A percentile compares a stretch with the other conserved stretches of the same genome.
phyloP scores from a whole-genome alignment of 257 asterid genomes.

The Eustoma russellianum region DNA sequence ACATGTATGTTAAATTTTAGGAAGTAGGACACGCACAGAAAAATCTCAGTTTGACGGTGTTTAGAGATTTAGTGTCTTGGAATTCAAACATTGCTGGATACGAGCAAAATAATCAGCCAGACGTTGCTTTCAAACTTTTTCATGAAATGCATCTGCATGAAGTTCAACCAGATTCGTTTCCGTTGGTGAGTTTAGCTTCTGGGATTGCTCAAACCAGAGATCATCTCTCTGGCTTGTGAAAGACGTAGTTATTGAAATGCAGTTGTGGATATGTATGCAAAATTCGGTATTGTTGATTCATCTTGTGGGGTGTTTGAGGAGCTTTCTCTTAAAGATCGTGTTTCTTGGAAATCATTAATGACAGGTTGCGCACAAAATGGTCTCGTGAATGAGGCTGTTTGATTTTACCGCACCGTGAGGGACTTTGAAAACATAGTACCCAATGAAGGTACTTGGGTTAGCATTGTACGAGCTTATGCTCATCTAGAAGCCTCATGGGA shows the following conservation, averaged over 20 bases:
- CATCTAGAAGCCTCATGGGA: constrained; percentile 69
- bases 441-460: constrained; percentile 63
- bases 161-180: constrained; percentile 50
- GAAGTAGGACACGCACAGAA: constrained; percentile 37
- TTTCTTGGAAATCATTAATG: constrained; percentile 82
- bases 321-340: constrained; percentile 47
- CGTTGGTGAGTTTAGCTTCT: constrained; percentile 63
- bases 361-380: constrained; percentile 82
- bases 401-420: constrained; percentile 36
- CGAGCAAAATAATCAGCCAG: constrained; percentile 61
- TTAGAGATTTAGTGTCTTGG: constrained; percentile 62
- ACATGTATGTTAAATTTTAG: constrained; percentile 73
- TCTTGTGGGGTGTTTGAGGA: constrained; percentile 49
- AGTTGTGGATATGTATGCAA: constrained; percentile 84
- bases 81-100: constrained; percentile 72
- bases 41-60: constrained; percentile 42
- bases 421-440: constrained; percentile 29
- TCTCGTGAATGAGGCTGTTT: constrained; percentile 57
- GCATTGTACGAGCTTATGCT: constrained; percentile 69
- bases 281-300: constrained; percentile 49
- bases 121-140: constrained; percentile 36
- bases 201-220: constrained; percentile 57
- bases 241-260: too few relatives aligned
- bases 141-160: constrained; percentile 38
- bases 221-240: constrained; percentile 22